A percentile compares a stretch with the other conserved stretches of the same genome.
Evolutionary conservation across 148 eudicot species (phyloP).

Genomic region (Rhododendron henanense): DNA sequence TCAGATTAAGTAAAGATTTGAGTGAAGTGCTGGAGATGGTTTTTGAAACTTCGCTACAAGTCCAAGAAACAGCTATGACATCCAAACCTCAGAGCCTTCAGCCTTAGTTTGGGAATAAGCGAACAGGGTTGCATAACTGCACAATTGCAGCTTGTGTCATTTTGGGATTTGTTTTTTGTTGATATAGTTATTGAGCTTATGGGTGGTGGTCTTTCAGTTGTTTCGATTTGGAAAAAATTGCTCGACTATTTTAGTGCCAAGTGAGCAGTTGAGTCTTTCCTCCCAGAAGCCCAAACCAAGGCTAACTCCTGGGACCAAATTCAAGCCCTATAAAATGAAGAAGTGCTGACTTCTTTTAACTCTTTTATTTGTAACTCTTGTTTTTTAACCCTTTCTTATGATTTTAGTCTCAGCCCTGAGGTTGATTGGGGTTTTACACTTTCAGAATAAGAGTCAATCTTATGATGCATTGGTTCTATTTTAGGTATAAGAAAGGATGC

Average conservation of each 20-base stretch:
- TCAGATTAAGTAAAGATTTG: background rate
- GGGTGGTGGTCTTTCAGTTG: background rate
- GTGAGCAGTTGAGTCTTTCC: background rate
- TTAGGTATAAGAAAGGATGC: background rate
- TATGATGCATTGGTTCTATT: background rate
- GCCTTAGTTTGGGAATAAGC: background rate
- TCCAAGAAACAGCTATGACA: background rate
- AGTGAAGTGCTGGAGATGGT: background rate
- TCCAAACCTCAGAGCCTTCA: background rate
- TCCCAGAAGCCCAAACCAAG: background rate
- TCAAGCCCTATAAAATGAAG: background rate
- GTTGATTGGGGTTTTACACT: background rate
- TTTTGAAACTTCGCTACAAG: background rate
- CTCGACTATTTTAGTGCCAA: background rate
- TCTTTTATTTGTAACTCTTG: background rate
- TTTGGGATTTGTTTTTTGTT: background rate
- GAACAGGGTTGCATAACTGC: background rate
- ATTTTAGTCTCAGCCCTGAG: background rate
- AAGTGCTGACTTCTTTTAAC: background rate
- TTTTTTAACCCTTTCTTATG: no score
- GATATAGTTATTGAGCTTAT: background rate
- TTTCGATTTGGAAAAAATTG: background rate
- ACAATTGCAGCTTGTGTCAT: background rate
- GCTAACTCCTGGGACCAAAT: background rate
- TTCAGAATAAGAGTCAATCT: background rate